Conservation (phyloP, 257 asterid species). For the Cinchona pubescens region DNA sequence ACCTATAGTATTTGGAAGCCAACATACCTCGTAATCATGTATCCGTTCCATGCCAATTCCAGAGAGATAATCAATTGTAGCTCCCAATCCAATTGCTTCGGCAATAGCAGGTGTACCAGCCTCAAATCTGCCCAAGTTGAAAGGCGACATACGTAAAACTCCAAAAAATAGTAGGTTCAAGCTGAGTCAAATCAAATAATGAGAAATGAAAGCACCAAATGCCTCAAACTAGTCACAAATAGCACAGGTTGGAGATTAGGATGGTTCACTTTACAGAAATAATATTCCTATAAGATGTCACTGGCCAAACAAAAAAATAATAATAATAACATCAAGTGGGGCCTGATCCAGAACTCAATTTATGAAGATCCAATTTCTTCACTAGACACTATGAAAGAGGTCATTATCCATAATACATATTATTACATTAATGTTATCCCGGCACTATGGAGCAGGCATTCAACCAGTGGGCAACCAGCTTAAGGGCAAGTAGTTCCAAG, state of each 20-base stretch:
- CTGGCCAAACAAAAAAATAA: neutral
- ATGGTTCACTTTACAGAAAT: neutral
- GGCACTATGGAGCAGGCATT: too few species aligned
- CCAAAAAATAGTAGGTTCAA: neutral
- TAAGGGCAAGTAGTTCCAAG: too few species aligned
- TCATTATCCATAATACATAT: neutral
- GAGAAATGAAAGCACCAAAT: neutral
- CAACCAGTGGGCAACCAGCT: neutral
- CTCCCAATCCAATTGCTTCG: constrained; percentile 91
- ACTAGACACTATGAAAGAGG: neutral
- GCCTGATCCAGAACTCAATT: neutral
- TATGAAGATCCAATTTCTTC: neutral
- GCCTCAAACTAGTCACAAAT: neutral
- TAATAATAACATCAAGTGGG: neutral
- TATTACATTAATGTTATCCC: neutral
- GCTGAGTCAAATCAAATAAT: neutral
- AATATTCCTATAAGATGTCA: neutral
- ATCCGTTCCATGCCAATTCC: constrained; percentile 89
- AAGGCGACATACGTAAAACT: neutral
- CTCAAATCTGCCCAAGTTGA: constrained; percentile 60
- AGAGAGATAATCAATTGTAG: constrained; percentile 77
- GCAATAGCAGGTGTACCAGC: constrained; percentile 98
- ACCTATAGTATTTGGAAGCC: neutral
- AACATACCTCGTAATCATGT: constrained; percentile 79
- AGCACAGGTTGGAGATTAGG: neutral